Evolutionary conservation across 2,329 filamentous ascomycete species (phyloP).

Genomic region (Paecilomyces dactylethromorphus): DNA sequence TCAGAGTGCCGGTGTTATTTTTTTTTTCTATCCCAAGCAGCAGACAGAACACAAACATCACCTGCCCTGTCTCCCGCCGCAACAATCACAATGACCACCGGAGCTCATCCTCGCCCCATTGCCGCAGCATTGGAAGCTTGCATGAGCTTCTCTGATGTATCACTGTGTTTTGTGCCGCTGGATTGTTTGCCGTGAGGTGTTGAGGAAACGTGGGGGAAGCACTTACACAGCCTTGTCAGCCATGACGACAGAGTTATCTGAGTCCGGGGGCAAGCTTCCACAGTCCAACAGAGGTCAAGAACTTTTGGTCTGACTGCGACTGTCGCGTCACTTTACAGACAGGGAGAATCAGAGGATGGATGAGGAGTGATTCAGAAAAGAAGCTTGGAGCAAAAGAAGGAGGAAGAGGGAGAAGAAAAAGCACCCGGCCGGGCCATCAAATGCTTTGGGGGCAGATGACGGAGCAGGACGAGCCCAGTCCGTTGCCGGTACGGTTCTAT

Average conservation of each 20-base stretch:
- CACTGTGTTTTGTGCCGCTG: background rate
- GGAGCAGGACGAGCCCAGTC: background rate
- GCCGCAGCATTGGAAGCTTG: background rate
- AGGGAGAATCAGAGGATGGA: background rate
- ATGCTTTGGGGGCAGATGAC: background rate
- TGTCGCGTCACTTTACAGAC: constrained; percentile 6
- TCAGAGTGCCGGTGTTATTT: background rate
- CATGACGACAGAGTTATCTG: constrained; percentile 26
- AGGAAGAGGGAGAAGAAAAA: constrained; percentile 7
- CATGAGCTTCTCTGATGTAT: background rate
- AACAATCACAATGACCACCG: background rate
- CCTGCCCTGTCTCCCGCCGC: background rate
- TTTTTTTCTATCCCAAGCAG: background rate
- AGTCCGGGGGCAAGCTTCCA: constrained; percentile 1
- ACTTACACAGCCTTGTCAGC: constrained; percentile 42
- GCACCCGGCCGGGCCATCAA: background rate
- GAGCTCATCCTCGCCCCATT: background rate
- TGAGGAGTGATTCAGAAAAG: constrained; percentile 5
- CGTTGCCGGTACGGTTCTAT: background rate
- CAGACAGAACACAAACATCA: background rate
- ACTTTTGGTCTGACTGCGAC: background rate
- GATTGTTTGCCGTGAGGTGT: background rate
- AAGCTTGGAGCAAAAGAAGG: constrained; percentile 7
- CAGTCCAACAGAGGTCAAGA: background rate
- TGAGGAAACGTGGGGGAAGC: constrained; percentile 1